Conservation (phyloP, 306 rosid genomes). For the Medicago arabica region DNA sequence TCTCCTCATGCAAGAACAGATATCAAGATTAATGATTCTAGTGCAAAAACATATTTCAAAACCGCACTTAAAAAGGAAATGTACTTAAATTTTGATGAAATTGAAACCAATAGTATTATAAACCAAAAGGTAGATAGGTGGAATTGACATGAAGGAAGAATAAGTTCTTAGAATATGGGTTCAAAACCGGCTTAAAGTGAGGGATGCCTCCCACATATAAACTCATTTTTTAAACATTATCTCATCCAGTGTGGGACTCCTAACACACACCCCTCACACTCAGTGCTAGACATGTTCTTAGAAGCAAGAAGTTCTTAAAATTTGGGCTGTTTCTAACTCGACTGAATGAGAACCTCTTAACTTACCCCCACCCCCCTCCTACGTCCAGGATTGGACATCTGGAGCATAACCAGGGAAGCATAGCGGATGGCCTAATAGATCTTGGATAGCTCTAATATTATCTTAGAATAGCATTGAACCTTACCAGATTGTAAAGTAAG, state of each 20-base stretch:
- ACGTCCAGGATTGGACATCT: background rate
- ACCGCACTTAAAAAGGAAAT: background rate
- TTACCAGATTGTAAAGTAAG: background rate
- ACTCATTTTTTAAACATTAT: too few species aligned
- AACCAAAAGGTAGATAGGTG: background rate
- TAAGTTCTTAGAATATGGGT: background rate
- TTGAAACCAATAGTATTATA: too few species aligned
- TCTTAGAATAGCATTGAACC: background rate
- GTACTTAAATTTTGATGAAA: background rate
- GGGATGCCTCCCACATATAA: too few species aligned
- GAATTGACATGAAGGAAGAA: slow-evolving; percentile 28
- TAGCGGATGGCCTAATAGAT: background rate
- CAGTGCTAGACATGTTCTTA: background rate
- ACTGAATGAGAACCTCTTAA: background rate
- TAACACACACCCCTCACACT: too few species aligned
- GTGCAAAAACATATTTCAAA: background rate
- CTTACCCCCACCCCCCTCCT: background rate
- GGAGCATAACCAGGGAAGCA: background rate
- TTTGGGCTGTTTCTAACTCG: background rate
- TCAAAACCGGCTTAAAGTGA: too few species aligned
- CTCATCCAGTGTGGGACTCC: too few species aligned
- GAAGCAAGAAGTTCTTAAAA: background rate
- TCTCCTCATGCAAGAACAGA: slow-evolving; percentile 36
- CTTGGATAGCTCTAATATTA: background rate
- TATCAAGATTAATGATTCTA: background rate